Percentiles rank a stretch among this genome's conserved stretches.
These are phyloP conservation scores for Areca catechu DNA, from an alignment of 176 grass and related monocot genomes.

Conservation along the genomic window DNA sequence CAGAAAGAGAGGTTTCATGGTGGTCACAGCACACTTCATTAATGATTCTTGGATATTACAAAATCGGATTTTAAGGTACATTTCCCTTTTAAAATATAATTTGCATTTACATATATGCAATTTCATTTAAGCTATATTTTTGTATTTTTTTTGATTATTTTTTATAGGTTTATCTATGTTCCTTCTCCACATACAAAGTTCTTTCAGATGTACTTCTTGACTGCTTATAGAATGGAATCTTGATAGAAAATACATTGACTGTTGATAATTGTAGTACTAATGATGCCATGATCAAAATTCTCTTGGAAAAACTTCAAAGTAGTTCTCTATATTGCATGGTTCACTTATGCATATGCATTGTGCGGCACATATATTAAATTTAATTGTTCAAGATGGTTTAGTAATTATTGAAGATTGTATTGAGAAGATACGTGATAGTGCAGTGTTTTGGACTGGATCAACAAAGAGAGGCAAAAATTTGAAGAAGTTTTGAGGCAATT, in stretches of 20 bases:
- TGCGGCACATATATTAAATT: no score
- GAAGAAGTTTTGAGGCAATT: neutral
- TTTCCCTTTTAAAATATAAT: no score
- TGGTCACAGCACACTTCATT: constrained; percentile 8
- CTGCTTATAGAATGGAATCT: constrained; percentile 7
- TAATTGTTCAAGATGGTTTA: no score
- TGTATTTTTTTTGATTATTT: neutral
- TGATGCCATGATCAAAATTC: neutral
- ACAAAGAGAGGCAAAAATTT: no score
- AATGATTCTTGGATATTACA: constrained; percentile 1
- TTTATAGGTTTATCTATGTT: constrained; percentile 3
- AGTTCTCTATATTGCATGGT: no score
- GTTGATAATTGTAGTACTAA: constrained; percentile 7
- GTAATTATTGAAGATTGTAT: no score
- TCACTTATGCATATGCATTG: no score
- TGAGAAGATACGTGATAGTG: no score
- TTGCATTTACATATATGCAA: no score
- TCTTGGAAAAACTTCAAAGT: neutral
- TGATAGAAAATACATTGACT: constrained; percentile 3
- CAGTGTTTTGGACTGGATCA: no score
- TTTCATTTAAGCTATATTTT: no score
- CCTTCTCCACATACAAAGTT: neutral
- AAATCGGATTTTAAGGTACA: neutral
- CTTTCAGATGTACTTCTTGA: neutral
- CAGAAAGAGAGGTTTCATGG: constrained; percentile 15